These are phyloP conservation scores for Sugiyamaella neomexicana DNA, from an alignment of 1,139 yeast species.

Conservation along the genomic window DNA sequence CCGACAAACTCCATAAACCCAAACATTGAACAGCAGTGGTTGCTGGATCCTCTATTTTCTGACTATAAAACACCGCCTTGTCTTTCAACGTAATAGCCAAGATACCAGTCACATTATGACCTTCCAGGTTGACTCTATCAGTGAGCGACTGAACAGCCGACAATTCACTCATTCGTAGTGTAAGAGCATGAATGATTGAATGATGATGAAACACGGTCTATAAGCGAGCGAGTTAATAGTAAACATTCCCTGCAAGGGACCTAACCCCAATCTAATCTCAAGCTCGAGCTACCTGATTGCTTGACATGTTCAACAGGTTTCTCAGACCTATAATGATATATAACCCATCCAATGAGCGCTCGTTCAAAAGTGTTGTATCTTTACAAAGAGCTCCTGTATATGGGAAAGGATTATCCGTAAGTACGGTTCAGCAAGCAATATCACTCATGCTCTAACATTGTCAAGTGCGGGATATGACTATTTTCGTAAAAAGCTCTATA, in stretches of 20 bases:
- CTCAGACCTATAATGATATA: no score
- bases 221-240: neutral
- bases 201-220: no score
- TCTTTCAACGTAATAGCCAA: slow-evolving; percentile 5
- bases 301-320: no score
- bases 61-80: slow-evolving; percentile 4
- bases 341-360: slow-evolving; percentile 2
- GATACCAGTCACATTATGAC: slow-evolving; percentile 10
- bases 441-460: neutral
- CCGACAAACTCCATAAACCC: slow-evolving; percentile 10
- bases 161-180: neutral
- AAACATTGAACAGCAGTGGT: slow-evolving; percentile 7
- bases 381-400: slow-evolving; percentile 42
- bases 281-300: no score
- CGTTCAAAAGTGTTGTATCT: slow-evolving; percentile 35
- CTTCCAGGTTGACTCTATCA: slow-evolving; percentile 8
- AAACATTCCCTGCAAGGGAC: neutral
- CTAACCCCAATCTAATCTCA: neutral
- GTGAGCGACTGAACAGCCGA: slow-evolving; percentile 10
- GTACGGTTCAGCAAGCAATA: slow-evolving; percentile 14
- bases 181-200: neutral
- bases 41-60: slow-evolving; percentile 9
- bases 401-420: slow-evolving; percentile 43
- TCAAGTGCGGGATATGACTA: slow-evolving; percentile 36
- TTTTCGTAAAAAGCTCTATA: slow-evolving; percentile 34